phyloP scores from a whole-genome alignment of 345 rosid genomes.

The Gossypium bickii region DNA sequence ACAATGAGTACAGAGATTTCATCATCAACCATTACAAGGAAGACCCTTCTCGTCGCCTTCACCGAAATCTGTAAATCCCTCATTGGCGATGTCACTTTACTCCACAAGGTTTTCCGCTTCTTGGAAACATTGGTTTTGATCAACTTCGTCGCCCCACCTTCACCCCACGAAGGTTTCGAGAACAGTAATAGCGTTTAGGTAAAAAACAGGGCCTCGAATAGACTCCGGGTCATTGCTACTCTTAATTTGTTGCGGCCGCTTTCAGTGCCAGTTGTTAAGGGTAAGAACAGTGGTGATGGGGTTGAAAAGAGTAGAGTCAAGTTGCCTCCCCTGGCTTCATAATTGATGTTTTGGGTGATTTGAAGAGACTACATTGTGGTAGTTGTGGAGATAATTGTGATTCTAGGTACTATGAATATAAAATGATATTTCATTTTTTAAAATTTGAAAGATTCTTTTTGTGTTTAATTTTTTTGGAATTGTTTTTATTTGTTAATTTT shows the following conservation, averaged over 20 bases:
- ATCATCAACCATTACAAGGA: constrained; percentile 81
- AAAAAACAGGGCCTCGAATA: constrained; percentile 61
- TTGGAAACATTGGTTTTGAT: constrained; percentile 72
- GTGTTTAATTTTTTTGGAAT: neutral
- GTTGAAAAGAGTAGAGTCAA: constrained; percentile 29
- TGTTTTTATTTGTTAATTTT: neutral
- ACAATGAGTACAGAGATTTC: constrained; percentile 91
- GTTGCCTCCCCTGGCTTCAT: constrained; percentile 65
- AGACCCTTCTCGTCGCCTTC: constrained; percentile 62
- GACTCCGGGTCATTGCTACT: constrained; percentile 61
- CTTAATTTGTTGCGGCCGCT: constrained; percentile 64
- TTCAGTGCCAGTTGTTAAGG: constrained; percentile 28
- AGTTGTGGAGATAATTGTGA: constrained; percentile 47
- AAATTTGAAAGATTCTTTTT: neutral
- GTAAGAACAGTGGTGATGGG: constrained; percentile 7
- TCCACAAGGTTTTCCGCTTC: constrained; percentile 64
- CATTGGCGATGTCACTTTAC: constrained; percentile 77
- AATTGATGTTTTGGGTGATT: constrained; percentile 55
- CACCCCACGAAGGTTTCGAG: constrained; percentile 19
- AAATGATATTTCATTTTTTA: constrained; percentile 37
- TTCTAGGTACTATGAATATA: constrained; percentile 46
- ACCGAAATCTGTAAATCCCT: constrained; percentile 68
- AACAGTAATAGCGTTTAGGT: constrained; percentile 30
- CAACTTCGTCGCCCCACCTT: constrained; percentile 41
- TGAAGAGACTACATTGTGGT: constrained; percentile 40